Evolutionary conservation across 1,139 yeast genomes (phyloP).

Genomic region (Saccharomyces hybrid): DNA sequence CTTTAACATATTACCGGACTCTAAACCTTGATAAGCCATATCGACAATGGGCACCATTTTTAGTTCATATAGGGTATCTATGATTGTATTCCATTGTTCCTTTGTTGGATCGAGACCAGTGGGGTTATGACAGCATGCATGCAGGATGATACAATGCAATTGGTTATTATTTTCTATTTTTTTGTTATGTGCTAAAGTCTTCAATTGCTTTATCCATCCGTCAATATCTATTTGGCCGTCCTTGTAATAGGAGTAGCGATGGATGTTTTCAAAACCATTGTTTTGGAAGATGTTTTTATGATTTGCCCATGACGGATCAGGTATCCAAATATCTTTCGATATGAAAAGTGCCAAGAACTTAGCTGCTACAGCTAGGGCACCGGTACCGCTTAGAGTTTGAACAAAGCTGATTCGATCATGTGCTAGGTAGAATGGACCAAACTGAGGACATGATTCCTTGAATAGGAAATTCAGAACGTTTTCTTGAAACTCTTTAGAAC

Average conservation of each 20-base stretch:
- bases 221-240: conserved; percentile 45
- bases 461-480: conserved; percentile 67
- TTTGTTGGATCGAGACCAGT: conserved; percentile 84
- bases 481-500: conserved; percentile 56
- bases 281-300: conserved; percentile 55
- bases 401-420: conserved; percentile 53
- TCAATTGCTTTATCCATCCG: conserved; percentile 39
- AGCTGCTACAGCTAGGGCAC: conserved; percentile 85
- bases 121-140: conserved; percentile 96
- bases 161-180: conserved; percentile 48
- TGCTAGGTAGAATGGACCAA: conserved; percentile 23
- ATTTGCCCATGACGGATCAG: conserved; percentile 94
- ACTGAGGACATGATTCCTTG: conserved; percentile 42
- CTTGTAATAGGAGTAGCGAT: conserved; percentile 47
- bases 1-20: conserved; percentile 55
- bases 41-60: conserved; percentile 71
- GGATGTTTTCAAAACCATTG: conserved; percentile 25
- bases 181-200: conserved; percentile 38
- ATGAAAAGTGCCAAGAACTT: conserved; percentile 47
- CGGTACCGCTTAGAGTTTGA: conserved; percentile 91
- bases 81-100: conserved; percentile 72
- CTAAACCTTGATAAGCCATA: conserved; percentile 92
- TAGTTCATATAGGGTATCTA: conserved; percentile 49
- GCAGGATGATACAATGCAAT: conserved; percentile 55
- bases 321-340: conserved; percentile 54